A percentile compares a stretch with the other conserved stretches of the same genome.
Conservation (phyloP, 495 filamentous ascomycete genomes). For the Aspergillus sparsus region DNA sequence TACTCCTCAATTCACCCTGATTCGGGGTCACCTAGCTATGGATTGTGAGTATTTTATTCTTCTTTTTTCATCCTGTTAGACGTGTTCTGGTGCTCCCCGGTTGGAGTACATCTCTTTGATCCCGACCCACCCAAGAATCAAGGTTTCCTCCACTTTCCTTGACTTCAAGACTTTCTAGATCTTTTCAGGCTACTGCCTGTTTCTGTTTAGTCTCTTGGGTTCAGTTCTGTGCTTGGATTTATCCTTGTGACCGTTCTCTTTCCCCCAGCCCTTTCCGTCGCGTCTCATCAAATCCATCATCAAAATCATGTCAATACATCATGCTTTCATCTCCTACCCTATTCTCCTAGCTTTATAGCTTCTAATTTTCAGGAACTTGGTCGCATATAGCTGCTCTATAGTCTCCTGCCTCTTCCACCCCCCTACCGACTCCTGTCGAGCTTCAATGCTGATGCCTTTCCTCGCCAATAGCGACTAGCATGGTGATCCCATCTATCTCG, state of each 20-base stretch:
- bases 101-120: conserved; percentile 49
- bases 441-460: conserved; percentile 51
- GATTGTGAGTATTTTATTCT: conserved; percentile 49
- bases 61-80: conserved; percentile 24
- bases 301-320: conserved; percentile 46
- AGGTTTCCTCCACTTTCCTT: conserved; percentile 25
- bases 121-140: conserved; percentile 49
- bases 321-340: conserved; percentile 35
- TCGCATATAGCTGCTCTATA: conserved; percentile 42
- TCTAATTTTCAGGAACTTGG: conserved; percentile 28
- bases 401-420: conserved; percentile 22
- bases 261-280: conserved; percentile 33
- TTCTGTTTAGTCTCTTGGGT: conserved; percentile 21
- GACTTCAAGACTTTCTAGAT: conserved; percentile 19
- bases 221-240: conserved; percentile 30
- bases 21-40: conserved; percentile 55
- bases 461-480: conserved; percentile 48
- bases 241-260: conserved; percentile 19
- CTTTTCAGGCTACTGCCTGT: conserved; percentile 22
- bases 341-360: conserved; percentile 31
- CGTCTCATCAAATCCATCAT: conserved; percentile 47
- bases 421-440: conserved; percentile 27
- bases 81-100: conserved; percentile 37
- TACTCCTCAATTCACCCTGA: conserved; percentile 36
- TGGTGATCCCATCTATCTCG: conserved; percentile 54